Evolutionary conservation across 441 rosid genomes (phyloP), one percentile per base, ranked within the genome.

Genomic region (Geranium incanum): DNA sequence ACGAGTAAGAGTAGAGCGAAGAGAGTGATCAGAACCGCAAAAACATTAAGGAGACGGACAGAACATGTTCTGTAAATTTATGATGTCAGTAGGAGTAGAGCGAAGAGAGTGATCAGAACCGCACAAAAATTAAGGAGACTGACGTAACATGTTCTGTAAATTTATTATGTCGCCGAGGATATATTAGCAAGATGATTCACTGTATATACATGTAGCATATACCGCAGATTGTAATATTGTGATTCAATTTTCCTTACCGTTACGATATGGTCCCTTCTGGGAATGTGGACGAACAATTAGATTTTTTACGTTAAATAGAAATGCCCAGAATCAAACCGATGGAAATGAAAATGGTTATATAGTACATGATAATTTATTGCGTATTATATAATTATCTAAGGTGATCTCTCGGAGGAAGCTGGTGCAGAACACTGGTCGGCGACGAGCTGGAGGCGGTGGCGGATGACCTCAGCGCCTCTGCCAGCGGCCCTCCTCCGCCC

Each of bases 351-450:
- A 28, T 2, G 33, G 33, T 28, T 28, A 28, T 28, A 28, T 28
- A 28, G 3, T 28, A 28, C 33, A 28, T 28, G 1, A 28, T 28
- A 28, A 28, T 41, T 41, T 41, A 41, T 41, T 41, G 11, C 48
- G 11, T 39, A 0, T 4, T 39, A 39, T 7, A 41, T 28, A 28
- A 28, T 28, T 28, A 28, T 28, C 33, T 28, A 28, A 28, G 33
- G 33, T 28, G 33, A 28, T 28, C 33, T 28, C 73, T 71, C 0
- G 81, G 84, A 16, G 83, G 71, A 67, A 89, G 70, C 76, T 86
- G 92, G 77, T 84, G 91, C 5, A 89, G 85, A 74, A 92, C 95
- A 68, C 91, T 90, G 0, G 95, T 88, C 0, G 95, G 96, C 1
- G 97, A 89, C 0, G 93, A 84, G 52, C 74, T 81, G 16, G 86